Evolutionary conservation across 31 red algal genomes (phyloP), one percentile per base, ranked within the genome.

Genomic region (Asparagopsis taxiformis): DNA sequence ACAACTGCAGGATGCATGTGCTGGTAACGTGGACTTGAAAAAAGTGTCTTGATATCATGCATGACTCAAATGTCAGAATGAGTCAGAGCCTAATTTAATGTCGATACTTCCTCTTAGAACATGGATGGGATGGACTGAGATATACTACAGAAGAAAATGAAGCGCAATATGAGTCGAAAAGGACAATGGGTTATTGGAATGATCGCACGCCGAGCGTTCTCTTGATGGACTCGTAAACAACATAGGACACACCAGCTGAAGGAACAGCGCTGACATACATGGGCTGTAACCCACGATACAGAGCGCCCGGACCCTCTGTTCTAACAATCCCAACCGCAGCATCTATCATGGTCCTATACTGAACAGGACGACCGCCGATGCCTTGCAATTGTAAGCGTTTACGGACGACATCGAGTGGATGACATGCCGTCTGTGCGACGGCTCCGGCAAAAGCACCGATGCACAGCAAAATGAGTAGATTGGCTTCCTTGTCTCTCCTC

Each of bases 391-490:
- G 96, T 4, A 99, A 51, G 29, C 96, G 54, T 54, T 91, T 94
- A 11, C 96, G 71, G 1, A 92, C 74, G n/a, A 99, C 96, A 75
- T 99, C 96, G 31, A 99, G 72, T 21, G 96, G 96, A 82, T 99
- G 96, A 55, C 87, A 91, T 9, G 84, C 77, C 16, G 96, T 95
- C 77, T 94, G 96, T 8, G 96, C 96, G 10, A 92, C 70, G 15
- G 82, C 83, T 19, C 96, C 92, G 13, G 91, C 96, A 62, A 99
- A 79, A 2, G 96, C 91, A 22, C 96, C 96, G 23, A 94, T 91
- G 9, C 79, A 55, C 51, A 99, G 35, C 70, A 97, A 51, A 20
- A 73, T 54, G 19, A 62, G 13, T 21, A 89, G 57, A 51, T 78
- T 77, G 15, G 78, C 82, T 46, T 89, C 72, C 24, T 71, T 60